Evolutionary conservation across 768 basidiomycete genomes (phyloP), one percentile per base, ranked within the genome.

Genomic region (Agrocybe praecox): DNA sequence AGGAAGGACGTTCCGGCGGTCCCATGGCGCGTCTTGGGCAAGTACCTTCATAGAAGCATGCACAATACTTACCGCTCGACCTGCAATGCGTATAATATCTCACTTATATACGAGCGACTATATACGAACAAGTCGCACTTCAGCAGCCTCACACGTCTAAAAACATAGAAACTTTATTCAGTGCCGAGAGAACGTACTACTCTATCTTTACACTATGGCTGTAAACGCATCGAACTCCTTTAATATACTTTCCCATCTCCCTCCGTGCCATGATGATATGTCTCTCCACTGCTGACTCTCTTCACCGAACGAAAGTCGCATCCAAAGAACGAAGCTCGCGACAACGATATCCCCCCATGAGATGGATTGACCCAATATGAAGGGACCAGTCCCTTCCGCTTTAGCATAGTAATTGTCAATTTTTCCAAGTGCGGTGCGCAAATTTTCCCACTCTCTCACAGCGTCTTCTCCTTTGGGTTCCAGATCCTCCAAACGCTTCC

Each of bases 331-430:
- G 24, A 56, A 65, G 11, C 56, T 58, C 2, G 60, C 76, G 10
- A 74, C 54, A 2, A 64, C 57, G 12, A 79, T 62, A 56, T 80
- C 79, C 1, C 66, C 67, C 58, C 70, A 79, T 3, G 69, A 69
- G 10, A 69, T 49, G 34, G 36, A 36, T 15, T 58, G 46, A 1
- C 47, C 47, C 46, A 58, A 17, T 24, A 1, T 24, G 10, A 32
- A 49, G 1, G 50, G 46, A n/a, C 64, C 58, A 3, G 46, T 32
- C 8, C 51, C 58, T 15, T 43, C 47, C 19, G 59, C 61, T 26
- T 56, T 53, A 49, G 34, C 49, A 24, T 58, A 59, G 45, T 53
- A 49, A 10, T 32, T 52, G 17, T 55, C 62, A n/a, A 59, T 52
- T 43, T 49, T 57, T 14, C 49, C 42, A 19, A 62, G 53, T 0